These are phyloP conservation scores for Wickerhamiella hasegawae DNA, from an alignment of 805 yeast genomes.

Conservation along the genomic window DNA sequence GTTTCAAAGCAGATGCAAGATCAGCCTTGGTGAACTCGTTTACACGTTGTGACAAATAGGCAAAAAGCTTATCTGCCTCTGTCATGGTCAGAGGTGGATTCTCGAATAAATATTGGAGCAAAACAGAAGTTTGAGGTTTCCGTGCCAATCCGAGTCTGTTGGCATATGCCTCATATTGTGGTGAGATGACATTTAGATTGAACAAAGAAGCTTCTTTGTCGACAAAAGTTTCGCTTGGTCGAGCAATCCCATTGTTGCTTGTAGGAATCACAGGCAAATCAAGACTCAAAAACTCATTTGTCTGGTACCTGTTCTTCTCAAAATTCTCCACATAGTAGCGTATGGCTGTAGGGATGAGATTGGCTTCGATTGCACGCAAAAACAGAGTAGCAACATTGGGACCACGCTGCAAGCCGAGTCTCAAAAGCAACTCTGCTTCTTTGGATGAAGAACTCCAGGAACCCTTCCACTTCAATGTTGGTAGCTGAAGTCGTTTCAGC, in stretches of 20 bases:
- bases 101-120: conserved; percentile 11
- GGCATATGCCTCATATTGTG: conserved; percentile 13
- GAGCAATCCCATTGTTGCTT: conserved; percentile 1
- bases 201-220: conserved; percentile 15
- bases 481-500: conserved; percentile 17
- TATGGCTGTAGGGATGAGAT: conserved; percentile 12
- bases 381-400: conserved; percentile 18
- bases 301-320: conserved; percentile 13
- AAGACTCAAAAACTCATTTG: conserved; percentile 1
- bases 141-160: conserved; percentile 19
- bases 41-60: conserved; percentile 16
- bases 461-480: conserved; percentile 16
- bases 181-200: conserved; percentile 18
- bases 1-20: conserved; percentile 7
- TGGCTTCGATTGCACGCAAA: conserved; percentile 6
- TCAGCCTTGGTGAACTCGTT: conserved; percentile 14
- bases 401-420: conserved; percentile 18
- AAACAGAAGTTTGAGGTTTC: conserved; percentile 14
- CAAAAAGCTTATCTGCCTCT: conserved; percentile 16
- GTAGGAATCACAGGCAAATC: conserved; percentile 13
- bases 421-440: conserved; percentile 18
- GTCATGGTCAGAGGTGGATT: conserved; percentile 14
- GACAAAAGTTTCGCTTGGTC: conserved; percentile 16
- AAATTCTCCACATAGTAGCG: conserved; percentile 17
- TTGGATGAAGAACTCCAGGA: conserved; percentile 17